Conservation (phyloP, 2,329 filamentous ascomycete genomes). For the Ophiobolus disseminans region DNA sequence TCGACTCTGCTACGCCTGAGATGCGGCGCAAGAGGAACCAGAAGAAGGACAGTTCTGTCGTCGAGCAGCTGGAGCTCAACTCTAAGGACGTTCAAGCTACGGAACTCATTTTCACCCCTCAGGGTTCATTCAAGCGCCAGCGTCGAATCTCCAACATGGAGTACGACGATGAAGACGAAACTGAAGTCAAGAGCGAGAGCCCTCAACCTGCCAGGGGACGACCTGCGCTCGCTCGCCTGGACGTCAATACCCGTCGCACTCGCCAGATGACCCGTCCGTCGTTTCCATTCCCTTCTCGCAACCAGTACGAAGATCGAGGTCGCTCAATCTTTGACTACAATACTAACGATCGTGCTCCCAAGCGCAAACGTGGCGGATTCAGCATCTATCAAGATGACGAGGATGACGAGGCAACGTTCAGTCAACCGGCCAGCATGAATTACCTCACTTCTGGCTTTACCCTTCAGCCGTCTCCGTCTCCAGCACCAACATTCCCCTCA, state of each 20-base stretch:
- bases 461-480: conserved; percentile 33
- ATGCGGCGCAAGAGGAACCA: conserved; percentile 80
- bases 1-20: conserved; percentile 77
- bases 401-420: conserved; percentile 36
- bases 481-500: conserved; percentile 29
- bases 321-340: conserved; percentile 44
- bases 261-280: conserved; percentile 35
- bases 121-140: conserved; percentile 51
- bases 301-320: conserved; percentile 37
- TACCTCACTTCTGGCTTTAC: conserved; percentile 46
- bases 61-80: conserved; percentile 69
- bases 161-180: conserved; percentile 49
- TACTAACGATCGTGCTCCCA: conserved; percentile 32
- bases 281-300: conserved; percentile 25
- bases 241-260: conserved; percentile 42
- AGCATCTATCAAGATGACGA: conserved; percentile 55
- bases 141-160: conserved; percentile 55
- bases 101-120: conserved; percentile 67
- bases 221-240: conserved; percentile 40
- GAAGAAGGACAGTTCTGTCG: conserved; percentile 75
- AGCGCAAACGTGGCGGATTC: conserved; percentile 44
- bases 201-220: conserved; percentile 35
- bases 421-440: conserved; percentile 40
- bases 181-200: conserved; percentile 46
- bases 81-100: conserved; percentile 69